Evolutionary conservation across 306 rosid genomes (phyloP).

Genomic region (Lathyrus tuberosus): DNA sequence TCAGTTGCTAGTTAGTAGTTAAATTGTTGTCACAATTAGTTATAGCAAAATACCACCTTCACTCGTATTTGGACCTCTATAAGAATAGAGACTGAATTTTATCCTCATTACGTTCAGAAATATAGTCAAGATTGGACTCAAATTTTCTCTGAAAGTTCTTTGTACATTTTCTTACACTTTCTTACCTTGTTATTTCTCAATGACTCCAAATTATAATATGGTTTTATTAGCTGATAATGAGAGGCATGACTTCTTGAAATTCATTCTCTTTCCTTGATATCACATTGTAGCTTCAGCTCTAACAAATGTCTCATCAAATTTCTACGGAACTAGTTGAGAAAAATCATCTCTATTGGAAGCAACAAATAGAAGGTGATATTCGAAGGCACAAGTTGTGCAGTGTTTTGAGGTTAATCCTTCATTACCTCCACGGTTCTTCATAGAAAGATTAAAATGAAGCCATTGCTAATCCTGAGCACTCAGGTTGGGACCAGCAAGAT

Average conservation of each 20-base stretch:
- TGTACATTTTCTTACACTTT: not conserved
- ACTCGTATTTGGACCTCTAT: not conserved
- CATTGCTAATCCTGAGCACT: not conserved
- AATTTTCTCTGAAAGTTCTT: not conserved
- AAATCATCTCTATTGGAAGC: not conserved
- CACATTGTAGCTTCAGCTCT: not conserved
- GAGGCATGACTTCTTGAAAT: slow-evolving; percentile 7
- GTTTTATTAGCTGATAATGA: slow-evolving; percentile 3
- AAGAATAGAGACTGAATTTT: not conserved
- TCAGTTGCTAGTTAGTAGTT: not conserved
- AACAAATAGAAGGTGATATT: slow-evolving; percentile 4
- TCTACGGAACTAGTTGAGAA: not conserved
- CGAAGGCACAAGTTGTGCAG: not conserved
- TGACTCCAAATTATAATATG: not conserved
- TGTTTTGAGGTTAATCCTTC: not conserved
- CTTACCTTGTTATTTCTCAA: not conserved
- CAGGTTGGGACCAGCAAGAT: slow-evolving; percentile 2
- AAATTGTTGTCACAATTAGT: not conserved
- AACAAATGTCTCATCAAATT: not conserved
- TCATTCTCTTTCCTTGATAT: not conserved
- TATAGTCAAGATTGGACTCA: not conserved
- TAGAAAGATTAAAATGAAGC: not conserved
- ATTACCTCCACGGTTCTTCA: not conserved
- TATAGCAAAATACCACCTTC: not conserved
- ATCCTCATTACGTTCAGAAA: not conserved